Percentiles rank a stretch among this genome's conserved stretches.
Evolutionary conservation across 169 alveolate genomes (phyloP).

Genomic region (Plasmodium blacklocki): DNA sequence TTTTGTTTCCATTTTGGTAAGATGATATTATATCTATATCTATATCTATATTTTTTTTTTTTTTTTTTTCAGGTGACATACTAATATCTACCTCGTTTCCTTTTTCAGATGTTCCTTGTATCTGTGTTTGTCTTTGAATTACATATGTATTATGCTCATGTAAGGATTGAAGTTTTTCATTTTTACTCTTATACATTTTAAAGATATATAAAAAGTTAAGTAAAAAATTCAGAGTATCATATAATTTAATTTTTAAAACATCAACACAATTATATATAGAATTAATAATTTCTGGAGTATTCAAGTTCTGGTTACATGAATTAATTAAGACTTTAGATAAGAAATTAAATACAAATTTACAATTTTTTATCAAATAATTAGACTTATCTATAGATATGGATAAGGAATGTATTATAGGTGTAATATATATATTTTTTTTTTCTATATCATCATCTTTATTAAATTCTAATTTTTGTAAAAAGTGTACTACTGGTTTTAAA

Average conservation of each 20-base stretch:
- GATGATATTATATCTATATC: too few species aligned
- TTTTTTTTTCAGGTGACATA: not conserved
- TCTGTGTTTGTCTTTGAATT: not conserved
- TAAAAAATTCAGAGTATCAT: constrained; percentile 42
- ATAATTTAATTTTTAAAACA: constrained; percentile 39
- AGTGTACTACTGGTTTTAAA: constrained; percentile 60
- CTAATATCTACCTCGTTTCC: not conserved
- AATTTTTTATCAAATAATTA: constrained; percentile 46
- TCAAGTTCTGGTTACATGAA: constrained; percentile 51
- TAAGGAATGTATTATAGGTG: constrained; percentile 61
- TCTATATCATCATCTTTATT: constrained; percentile 35
- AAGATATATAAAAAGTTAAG: constrained; percentile 48
- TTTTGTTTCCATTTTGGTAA: too few species aligned
- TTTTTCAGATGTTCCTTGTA: not conserved
- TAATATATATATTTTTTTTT: constrained; percentile 20
- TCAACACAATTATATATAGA: constrained; percentile 69
- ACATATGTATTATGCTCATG: not conserved
- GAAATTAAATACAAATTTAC: constrained; percentile 66
- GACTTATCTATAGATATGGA: constrained; percentile 58
- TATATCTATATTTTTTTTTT: not conserved
- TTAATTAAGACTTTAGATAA: constrained; percentile 58
- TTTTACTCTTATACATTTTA: constrained; percentile 32
- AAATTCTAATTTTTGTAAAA: constrained; percentile 66
- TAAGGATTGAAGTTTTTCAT: constrained; percentile 20
- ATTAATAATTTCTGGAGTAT: constrained; percentile 66